phyloP scores from a whole-genome alignment of 176 grass and related monocot species.

The Cymbopogon citratus region DNA sequence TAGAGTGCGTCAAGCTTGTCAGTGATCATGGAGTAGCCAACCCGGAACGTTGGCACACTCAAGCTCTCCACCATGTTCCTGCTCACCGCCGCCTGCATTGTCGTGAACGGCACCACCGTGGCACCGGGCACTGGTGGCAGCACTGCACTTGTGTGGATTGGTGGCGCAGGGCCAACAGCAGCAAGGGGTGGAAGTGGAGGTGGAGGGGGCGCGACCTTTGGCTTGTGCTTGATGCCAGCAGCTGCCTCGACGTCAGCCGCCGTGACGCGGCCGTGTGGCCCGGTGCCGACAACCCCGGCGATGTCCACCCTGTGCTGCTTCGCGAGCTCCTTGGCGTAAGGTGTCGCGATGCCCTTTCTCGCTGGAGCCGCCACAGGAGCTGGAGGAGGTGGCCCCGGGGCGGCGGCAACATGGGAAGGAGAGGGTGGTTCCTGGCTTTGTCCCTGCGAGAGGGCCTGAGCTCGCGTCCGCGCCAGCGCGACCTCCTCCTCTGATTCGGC shows the following conservation, averaged over 20 bases:
- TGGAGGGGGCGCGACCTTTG: conserved; percentile 15
- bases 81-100: conserved; percentile 77
- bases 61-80: conserved; percentile 96
- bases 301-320: conserved; percentile 75
- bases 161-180: conserved; percentile 1
- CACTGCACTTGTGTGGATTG: neutral
- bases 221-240: conserved; percentile 60
- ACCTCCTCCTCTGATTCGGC: conserved; percentile 84
- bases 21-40: conserved; percentile 57
- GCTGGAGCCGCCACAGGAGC: conserved; percentile 5
- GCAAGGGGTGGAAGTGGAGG: neutral
- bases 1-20: conserved; percentile 69
- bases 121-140: conserved; percentile 48
- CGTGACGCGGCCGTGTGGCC: conserved; percentile 60
- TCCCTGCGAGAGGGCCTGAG: conserved; percentile 55
- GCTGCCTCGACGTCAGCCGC: conserved; percentile 63
- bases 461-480: conserved; percentile 46
- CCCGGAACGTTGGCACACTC: conserved; percentile 67
- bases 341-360: conserved; percentile 49
- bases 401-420: conserved; percentile 4
- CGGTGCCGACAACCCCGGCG: conserved; percentile 41
- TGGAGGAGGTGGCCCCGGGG: conserved; percentile 1
- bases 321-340: conserved; percentile 80
- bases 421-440: neutral
- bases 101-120: conserved; percentile 63